phyloP scores from a whole-genome alignment of 2,329 filamentous ascomycete genomes.

The Aspergillus jensenii region DNA sequence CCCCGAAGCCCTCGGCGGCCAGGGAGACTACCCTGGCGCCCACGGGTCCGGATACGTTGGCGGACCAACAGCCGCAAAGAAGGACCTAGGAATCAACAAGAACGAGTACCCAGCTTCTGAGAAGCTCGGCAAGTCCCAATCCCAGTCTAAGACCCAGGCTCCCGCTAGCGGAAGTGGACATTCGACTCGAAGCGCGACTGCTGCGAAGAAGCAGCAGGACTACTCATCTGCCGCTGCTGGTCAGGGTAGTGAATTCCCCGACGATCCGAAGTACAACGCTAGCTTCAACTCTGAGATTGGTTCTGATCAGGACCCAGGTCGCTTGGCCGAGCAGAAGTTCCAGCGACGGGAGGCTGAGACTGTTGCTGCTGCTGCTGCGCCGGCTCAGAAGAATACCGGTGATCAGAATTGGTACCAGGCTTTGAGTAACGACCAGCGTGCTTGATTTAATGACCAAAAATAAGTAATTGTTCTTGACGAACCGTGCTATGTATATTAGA shows the following conservation, averaged over 20 bases:
- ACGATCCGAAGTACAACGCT: slow-evolving; percentile 45
- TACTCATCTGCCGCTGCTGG: neutral
- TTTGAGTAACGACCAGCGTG: slow-evolving; percentile 30
- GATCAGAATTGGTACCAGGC: slow-evolving; percentile 23
- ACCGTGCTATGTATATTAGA: slow-evolving; percentile 3
- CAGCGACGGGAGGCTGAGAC: slow-evolving; percentile 31
- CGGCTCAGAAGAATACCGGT: slow-evolving; percentile 24
- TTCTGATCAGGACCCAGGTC: slow-evolving; percentile 54
- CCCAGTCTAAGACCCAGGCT: neutral
- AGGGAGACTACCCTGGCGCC: slow-evolving; percentile 39
- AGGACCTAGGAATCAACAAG: slow-evolving; percentile 26
- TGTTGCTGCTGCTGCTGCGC: slow-evolving; percentile 25
- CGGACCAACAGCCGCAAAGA: slow-evolving; percentile 33
- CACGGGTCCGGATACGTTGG: slow-evolving; percentile 38
- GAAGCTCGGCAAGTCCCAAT: slow-evolving; percentile 9
- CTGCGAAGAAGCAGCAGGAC: slow-evolving; percentile 10
- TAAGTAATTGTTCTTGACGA: neutral
- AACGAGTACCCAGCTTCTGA: slow-evolving; percentile 23
- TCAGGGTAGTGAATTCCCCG: slow-evolving; percentile 47
- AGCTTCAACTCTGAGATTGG: slow-evolving; percentile 56
- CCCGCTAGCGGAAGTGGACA: slow-evolving; percentile 27
- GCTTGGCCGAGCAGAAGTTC: slow-evolving; percentile 45
- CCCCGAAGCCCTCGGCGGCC: slow-evolving; percentile 38
- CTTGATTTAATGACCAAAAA: slow-evolving; percentile 12
- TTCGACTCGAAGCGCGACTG: slow-evolving; percentile 27